phyloP scores from a whole-genome alignment of 164 flowering plant genomes.

The Stephania japonica region DNA sequence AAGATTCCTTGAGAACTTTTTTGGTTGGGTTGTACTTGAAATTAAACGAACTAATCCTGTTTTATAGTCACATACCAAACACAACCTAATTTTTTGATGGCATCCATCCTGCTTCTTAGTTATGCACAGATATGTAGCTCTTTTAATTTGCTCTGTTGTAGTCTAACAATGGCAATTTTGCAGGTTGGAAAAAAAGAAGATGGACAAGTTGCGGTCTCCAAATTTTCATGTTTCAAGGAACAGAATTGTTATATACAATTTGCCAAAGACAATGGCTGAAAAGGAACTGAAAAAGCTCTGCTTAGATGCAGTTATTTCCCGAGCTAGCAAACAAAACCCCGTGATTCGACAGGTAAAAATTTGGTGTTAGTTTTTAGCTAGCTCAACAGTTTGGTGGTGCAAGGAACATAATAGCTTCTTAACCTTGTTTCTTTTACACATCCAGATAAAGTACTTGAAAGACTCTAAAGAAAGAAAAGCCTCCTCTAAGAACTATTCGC shows the following conservation, averaged over 20 bases:
- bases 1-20: neutral
- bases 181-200: slow-evolving; percentile 71
- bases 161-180: slow-evolving; percentile 2
- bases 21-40: neutral
- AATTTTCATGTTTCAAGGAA: slow-evolving; percentile 88
- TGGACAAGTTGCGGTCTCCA: slow-evolving; percentile 69
- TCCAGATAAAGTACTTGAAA: slow-evolving; percentile 74
- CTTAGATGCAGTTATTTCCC: slow-evolving; percentile 70
- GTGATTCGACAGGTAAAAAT: slow-evolving; percentile 69
- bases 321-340: slow-evolving; percentile 87
- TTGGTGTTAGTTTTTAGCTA: neutral
- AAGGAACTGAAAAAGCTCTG: slow-evolving; percentile 57
- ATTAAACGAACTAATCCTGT: no score
- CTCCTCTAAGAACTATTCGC: slow-evolving; percentile 43
- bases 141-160: neutral
- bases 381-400: neutral
- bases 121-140: neutral
- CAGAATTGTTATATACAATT: slow-evolving; percentile 75
- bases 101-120: neutral
- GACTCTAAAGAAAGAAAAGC: slow-evolving; percentile 48
- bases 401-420: neutral
- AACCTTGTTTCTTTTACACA: slow-evolving; percentile 1
- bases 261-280: slow-evolving; percentile 79
- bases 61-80: no score
- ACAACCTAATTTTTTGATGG: neutral